Evolutionary conservation across 305 asterid genomes (phyloP), one percentile per base, ranked within the genome.

Genomic region (Ilex paraguariensis): DNA sequence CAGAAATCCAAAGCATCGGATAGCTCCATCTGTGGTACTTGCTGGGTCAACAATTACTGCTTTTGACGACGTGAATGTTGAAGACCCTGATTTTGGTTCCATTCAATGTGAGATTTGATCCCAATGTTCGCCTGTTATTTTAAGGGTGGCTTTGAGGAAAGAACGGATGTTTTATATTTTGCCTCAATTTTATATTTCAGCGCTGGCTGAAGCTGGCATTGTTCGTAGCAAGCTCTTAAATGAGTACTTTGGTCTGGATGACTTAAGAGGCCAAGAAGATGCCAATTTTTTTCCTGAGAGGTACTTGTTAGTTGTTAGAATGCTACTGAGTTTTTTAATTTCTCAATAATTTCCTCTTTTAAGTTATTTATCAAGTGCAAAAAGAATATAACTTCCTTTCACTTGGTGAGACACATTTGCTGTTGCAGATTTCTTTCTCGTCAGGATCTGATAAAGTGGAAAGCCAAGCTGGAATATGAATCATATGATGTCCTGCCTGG

Each of bases 191-290:
- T 72, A 69, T 54, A 36, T 60, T 70, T 31, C 49, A 93, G 98
- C 96, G 57, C 79, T 93, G 39, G 97, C 96, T 15, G 98, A 92
- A 74, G 87, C 91, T 53, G 98, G 98, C 51, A 79, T 87, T 58
- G 63, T 87, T 66, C 77, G 82, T 63, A 89, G 98, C 94, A 90
- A 85, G 77, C 87, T 92, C 21, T 75, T 77, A n/a, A 76, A 64
- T 46, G 73, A 64, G 72, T 70, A 59, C 55, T 73, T 79, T 45
- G 61, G 69, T 57, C 61, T 45, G 28, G 65, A 75, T 73, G 66
- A 64, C 62, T 69, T 72, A 30, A 73, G 70, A 46, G 75, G 60
- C 31, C 50, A 78, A 69, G 78, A 56, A 59, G 67, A 16, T 30
- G 54, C 66, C 54, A 54, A 66, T 49, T 92, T 92, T 75, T 73